These are phyloP conservation scores for Annulohypoxylon nitens DNA, from an alignment of 495 filamentous ascomycete species.

Conservation along the genomic window DNA sequence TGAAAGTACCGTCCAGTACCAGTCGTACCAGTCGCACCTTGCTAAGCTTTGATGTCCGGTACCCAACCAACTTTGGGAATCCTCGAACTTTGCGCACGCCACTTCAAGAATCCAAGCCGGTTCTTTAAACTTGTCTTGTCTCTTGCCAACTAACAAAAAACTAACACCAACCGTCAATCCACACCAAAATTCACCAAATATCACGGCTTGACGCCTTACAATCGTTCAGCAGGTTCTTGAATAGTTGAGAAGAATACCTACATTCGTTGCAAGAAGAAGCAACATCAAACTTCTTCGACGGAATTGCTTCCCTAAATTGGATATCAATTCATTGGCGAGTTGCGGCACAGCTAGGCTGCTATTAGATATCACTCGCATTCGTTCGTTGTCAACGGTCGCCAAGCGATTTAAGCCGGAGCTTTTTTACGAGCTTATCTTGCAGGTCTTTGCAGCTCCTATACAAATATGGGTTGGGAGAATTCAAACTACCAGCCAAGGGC, in stretches of 20 bases:
- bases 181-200: not conserved
- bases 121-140: slow-evolving; percentile 4
- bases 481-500: slow-evolving; percentile 25
- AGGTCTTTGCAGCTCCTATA: slow-evolving; percentile 17
- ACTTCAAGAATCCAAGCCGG: slow-evolving; percentile 10
- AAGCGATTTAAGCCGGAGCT: slow-evolving; percentile 21
- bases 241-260: not conserved
- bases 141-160: slow-evolving; percentile 6
- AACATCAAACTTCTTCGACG: slow-evolving; percentile 1
- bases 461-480: slow-evolving; percentile 49
- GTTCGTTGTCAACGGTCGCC: slow-evolving; percentile 14
- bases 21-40: not conserved
- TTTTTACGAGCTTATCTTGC: slow-evolving; percentile 31
- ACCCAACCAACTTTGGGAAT: slow-evolving; percentile 4
- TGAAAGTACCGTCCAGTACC: not conserved
- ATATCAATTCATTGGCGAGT: slow-evolving; percentile 26
- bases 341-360: slow-evolving; percentile 32
- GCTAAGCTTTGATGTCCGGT: not conserved
- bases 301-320: slow-evolving; percentile 9
- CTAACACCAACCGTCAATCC: not conserved
- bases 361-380: slow-evolving; percentile 16
- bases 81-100: slow-evolving; percentile 1
- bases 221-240: slow-evolving; percentile 19
- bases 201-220: slow-evolving; percentile 1
- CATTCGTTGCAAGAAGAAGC: not conserved